Base-by-base conservation (phyloP, 2,329 filamentous ascomycete species). In the Aspergillus novoparasiticus region DNA sequence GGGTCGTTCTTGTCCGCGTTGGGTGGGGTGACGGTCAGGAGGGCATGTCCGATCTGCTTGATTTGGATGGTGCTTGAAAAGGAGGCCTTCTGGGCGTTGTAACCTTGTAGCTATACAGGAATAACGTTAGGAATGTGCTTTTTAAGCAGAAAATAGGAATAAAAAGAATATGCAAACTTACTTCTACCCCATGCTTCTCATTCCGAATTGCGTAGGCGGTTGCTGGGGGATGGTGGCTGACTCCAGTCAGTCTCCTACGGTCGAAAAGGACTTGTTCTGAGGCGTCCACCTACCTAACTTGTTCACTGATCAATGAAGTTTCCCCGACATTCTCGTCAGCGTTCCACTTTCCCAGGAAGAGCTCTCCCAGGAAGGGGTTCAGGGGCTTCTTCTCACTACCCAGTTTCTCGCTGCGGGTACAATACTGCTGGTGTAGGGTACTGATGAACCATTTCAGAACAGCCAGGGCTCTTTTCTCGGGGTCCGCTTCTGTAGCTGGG, bases 361-460 rank as follows among this genome's bases (percentile, higher is more conserved):
- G 86, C 82, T 99, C 94, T 61, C 94, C 94, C 41, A 99, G 81
- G 81, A 99, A 98, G 0, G 95, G 95, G 75, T 99, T 98, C 64
- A 99, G 82, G 2, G 94, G 94, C 84, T 98, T 99, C 88, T 98
- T 98, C 84, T 97, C 94, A 74, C 93, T 95, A 57, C 93, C 93
- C 67, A 89, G 79, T 76, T 89, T 89, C 76, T 97, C 94, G 75
- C 92, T 96, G 63, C 87, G 83, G 70, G 84, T 88, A 70, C 85
- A 86, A 76, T 90, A 90, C 59, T 96, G 93, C 79, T 96, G 92
- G 82, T 95, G 96, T 58, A 98, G 84, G 4, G 94, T 97, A 73
- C 89, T 94, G 60, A 98, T 81, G 81, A 97, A 98, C 94, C 94
- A 98, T 79, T 94, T 96, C 71, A 97, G 83, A n/a, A 98, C 94